Conservation (phyloP, 2,329 filamentous ascomycete species). For the Diplodia intermedia region DNA sequence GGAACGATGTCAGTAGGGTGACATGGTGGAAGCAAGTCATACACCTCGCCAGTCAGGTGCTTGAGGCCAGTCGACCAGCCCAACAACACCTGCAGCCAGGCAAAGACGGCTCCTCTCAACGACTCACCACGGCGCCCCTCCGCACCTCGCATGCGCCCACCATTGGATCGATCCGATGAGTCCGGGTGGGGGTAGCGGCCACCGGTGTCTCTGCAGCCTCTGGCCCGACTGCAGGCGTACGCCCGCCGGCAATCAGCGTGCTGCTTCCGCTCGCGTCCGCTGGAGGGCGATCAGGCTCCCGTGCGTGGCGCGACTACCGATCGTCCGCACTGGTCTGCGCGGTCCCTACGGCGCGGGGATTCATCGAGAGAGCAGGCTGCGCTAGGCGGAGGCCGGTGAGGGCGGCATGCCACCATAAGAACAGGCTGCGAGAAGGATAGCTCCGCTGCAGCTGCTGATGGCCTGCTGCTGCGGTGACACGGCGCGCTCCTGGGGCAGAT, state of each 20-base stretch:
- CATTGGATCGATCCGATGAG: conserved; percentile 25
- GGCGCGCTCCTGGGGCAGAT: conserved; percentile 8
- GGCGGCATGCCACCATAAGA: conserved; percentile 1
- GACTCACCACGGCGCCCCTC: conserved; percentile 1
- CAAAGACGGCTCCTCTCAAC: conserved; percentile 6
- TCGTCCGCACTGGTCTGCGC: not conserved
- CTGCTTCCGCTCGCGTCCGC: not conserved
- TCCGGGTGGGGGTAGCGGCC: conserved; percentile 9
- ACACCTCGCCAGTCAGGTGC: conserved; percentile 28
- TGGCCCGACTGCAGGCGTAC: conserved; percentile 4
- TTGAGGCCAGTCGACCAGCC: conserved; percentile 16
- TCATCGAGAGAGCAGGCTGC: not conserved
- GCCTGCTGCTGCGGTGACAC: conserved; percentile 6
- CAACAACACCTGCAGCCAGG: conserved; percentile 27
- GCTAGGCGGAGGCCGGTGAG: conserved; percentile 2
- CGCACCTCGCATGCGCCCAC: conserved; percentile 16
- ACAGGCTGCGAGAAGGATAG: conserved; percentile 10
- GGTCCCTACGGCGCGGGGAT: conserved; percentile 1
- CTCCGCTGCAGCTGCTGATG: conserved; percentile 2
- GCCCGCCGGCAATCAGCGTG: not conserved
- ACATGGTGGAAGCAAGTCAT: conserved; percentile 28
- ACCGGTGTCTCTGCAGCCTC: conserved; percentile 20
- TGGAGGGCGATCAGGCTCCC: conserved; percentile 3
- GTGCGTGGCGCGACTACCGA: not conserved
- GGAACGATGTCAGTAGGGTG: conserved; percentile 27